A percentile compares a stretch with the other conserved stretches of the same genome.
Conservation (phyloP, 441 rosid genomes). For the Jatropha multifida region DNA sequence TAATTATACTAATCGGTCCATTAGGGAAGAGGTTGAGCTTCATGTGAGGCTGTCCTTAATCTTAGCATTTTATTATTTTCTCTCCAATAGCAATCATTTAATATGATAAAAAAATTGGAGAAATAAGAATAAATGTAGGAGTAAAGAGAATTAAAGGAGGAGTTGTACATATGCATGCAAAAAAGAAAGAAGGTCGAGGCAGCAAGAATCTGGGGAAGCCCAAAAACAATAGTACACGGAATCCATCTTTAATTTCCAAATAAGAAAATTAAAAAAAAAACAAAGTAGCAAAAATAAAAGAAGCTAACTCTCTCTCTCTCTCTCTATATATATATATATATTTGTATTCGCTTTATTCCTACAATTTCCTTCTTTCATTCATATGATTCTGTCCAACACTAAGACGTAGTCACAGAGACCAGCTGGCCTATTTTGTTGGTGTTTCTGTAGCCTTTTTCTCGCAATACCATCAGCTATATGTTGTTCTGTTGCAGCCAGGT, state of each 20-base stretch:
- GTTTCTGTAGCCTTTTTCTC: conserved; percentile 29
- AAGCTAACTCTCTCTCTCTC: conserved; percentile 10
- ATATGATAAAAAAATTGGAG: no score
- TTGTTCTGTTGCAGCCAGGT: conserved; percentile 57
- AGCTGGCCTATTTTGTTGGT: conserved; percentile 23
- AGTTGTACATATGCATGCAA: background rate
- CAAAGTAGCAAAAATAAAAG: background rate
- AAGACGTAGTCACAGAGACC: conserved; percentile 21
- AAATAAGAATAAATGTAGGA: no score
- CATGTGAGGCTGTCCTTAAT: no score
- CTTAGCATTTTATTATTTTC: no score
- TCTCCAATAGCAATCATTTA: no score
- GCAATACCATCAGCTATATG: background rate
- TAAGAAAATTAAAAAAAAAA: background rate
- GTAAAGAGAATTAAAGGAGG: no score
- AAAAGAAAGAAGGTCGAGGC: background rate
- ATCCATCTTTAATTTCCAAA: background rate
- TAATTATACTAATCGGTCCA: no score
- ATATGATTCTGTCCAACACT: conserved; percentile 28
- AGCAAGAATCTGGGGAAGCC: conserved; percentile 2
- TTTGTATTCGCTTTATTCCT: conserved; percentile 23
- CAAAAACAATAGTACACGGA: conserved; percentile 12
- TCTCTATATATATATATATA: no score
- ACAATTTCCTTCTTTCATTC: conserved; percentile 16
- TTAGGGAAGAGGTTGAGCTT: no score